A percentile compares a stretch with the other conserved stretches of the same genome.
Evolutionary conservation across 306 rosid genomes (phyloP).

Genomic region (Vigna trinervia): DNA sequence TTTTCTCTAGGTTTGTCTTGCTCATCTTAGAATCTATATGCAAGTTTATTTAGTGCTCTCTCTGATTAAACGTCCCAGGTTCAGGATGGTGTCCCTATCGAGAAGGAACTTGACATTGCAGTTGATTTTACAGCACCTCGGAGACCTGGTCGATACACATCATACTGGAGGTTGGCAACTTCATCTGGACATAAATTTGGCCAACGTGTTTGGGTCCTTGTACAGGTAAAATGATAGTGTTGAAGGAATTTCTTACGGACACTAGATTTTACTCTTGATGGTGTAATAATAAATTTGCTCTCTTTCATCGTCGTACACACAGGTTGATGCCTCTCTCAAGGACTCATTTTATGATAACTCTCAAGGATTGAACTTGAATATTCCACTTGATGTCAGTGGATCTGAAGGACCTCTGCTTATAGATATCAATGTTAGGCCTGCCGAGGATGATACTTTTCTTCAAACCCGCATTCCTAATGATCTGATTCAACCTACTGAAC

Average conservation of each 20-base stretch:
- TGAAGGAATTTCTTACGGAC: not conserved
- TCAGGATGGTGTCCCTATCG: constrained; percentile 61
- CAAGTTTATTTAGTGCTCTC: constrained; percentile 34
- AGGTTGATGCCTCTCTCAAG: constrained; percentile 76
- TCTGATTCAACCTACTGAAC: constrained; percentile 48
- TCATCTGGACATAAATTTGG: constrained; percentile 84
- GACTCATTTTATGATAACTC: constrained; percentile 54
- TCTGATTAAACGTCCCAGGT: constrained; percentile 52
- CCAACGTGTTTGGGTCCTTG: constrained; percentile 90
- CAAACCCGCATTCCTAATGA: constrained; percentile 45
- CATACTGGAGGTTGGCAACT: constrained; percentile 86
- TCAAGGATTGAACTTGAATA: constrained; percentile 68
- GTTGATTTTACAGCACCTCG: constrained; percentile 80
- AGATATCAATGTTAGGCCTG: constrained; percentile 57
- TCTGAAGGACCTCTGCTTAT: constrained; percentile 48
- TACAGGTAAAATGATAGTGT: constrained; percentile 60
- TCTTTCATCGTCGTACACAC: constrained; percentile 28
- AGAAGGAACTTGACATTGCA: constrained; percentile 75
- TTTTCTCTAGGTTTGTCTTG: constrained; percentile 28
- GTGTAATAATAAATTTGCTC: not conserved
- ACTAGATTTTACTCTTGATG: not conserved
- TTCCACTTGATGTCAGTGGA: constrained; percentile 54
- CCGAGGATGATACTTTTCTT: constrained; percentile 39
- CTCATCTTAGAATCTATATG: not conserved
- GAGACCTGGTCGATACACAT: constrained; percentile 75